Conservation (phyloP, 805 yeast species). For the Candida lessepsii region DNA sequence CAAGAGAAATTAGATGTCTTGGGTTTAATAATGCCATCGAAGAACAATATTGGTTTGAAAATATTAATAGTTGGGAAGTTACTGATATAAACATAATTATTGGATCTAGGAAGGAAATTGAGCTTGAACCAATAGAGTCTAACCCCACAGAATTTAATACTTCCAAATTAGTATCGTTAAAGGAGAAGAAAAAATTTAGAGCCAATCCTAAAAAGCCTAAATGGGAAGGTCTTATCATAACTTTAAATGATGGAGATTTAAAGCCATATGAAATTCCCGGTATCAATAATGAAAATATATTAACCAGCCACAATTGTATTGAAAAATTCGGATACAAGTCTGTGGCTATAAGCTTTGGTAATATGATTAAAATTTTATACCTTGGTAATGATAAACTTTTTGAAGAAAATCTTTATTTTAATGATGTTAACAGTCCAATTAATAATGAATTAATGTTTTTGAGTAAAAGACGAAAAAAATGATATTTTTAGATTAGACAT, state of each 20-base stretch:
- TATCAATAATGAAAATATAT: slow-evolving; percentile 34
- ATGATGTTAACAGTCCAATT: slow-evolving; percentile 31
- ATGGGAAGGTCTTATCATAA: slow-evolving; percentile 84
- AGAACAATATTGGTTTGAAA: slow-evolving; percentile 61
- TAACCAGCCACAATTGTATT: slow-evolving; percentile 59
- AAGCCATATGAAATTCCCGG: slow-evolving; percentile 59
- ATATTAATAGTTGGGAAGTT: slow-evolving; percentile 75
- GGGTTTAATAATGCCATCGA: slow-evolving; percentile 79
- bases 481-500: not conserved
- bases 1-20: slow-evolving; percentile 83
- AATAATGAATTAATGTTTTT: slow-evolving; percentile 52
- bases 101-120: slow-evolving; percentile 43
- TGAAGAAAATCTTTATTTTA: slow-evolving; percentile 53
- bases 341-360: slow-evolving; percentile 72
- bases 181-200: slow-evolving; percentile 16
- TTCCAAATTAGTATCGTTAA: slow-evolving; percentile 20
- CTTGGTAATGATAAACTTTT: slow-evolving; percentile 74
- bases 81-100: slow-evolving; percentile 75
- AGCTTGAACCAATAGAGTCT: not conserved
- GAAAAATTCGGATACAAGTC: slow-evolving; percentile 76
- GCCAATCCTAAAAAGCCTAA: not conserved
- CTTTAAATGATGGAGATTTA: slow-evolving; percentile 61
- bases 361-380: slow-evolving; percentile 66
- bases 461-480: slow-evolving; percentile 43
- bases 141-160: slow-evolving; percentile 16